These are phyloP conservation scores for Houttuynia cordata DNA, from an alignment of 164 flowering plant species.

Conservation along the genomic window DNA sequence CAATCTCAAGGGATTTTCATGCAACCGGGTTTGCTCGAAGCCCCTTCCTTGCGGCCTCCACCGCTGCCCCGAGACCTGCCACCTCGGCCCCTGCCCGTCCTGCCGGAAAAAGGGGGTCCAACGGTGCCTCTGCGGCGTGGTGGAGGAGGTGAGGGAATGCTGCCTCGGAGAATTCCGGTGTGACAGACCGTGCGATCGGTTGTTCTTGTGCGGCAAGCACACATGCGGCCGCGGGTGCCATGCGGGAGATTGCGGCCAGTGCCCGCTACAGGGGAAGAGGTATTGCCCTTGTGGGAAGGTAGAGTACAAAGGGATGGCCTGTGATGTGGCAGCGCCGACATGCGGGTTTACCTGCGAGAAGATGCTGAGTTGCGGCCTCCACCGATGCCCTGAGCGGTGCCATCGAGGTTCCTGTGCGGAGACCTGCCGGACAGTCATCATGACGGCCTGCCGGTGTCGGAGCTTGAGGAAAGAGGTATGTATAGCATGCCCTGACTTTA, in stretches of 20 bases:
- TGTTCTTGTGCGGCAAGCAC: conserved; percentile 70
- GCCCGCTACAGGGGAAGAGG: conserved; percentile 71
- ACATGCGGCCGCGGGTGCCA: conserved; percentile 71
- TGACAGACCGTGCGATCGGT: conserved; percentile 35
- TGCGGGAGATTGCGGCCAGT: conserved; percentile 55
- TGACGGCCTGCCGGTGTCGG: conserved; percentile 79
- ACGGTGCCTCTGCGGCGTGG: conserved; percentile 58
- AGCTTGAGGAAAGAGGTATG: conserved; percentile 80
- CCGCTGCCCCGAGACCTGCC: conserved; percentile 51
- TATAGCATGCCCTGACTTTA: not conserved
- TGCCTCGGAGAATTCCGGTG: conserved; percentile 54
- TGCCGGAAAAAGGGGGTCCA: conserved; percentile 39
- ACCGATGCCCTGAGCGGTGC: conserved; percentile 85
- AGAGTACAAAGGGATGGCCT: conserved; percentile 57
- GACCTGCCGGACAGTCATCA: conserved; percentile 61
- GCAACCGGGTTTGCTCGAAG: conserved; percentile 38
- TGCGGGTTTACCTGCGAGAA: conserved; percentile 84
- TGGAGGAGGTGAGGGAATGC: conserved; percentile 55
- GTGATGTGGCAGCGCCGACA: conserved; percentile 54
- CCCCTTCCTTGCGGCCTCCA: conserved; percentile 52
- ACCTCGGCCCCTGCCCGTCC: conserved; percentile 66
- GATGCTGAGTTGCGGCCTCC: conserved; percentile 55
- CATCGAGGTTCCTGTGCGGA: conserved; percentile 70
- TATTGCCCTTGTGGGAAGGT: conserved; percentile 84
- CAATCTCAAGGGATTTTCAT: conserved; percentile 61